Conservation (phyloP, 1,284 basidiomycete genomes). For the Cerrena zonata region DNA sequence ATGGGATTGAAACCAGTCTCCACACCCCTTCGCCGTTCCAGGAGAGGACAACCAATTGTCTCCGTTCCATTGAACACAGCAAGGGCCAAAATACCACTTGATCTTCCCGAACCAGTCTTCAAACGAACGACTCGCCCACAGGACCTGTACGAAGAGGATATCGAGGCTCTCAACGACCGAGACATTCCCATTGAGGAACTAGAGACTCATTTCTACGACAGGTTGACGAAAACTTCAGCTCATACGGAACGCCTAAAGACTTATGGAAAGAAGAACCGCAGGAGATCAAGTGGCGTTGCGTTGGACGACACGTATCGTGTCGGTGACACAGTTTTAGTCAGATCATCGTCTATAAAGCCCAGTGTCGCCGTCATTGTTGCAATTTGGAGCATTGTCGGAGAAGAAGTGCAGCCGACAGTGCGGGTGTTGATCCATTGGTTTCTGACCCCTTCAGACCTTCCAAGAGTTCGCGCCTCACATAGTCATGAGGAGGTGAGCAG, state of each 20-base stretch:
- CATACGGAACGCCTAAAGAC: constrained; percentile 7
- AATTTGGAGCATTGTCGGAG: constrained; percentile 51
- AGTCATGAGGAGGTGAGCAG: constrained; percentile 48
- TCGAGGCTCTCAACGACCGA: constrained; percentile 6
- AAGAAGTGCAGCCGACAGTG: constrained; percentile 32
- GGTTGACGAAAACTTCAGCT: constrained; percentile 6
- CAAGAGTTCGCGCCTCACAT: constrained; percentile 49
- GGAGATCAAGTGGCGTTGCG: not conserved
- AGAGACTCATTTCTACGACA: constrained; percentile 22
- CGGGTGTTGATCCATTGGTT: constrained; percentile 68
- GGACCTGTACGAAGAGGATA: constrained; percentile 21
- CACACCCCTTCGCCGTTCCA: constrained; percentile 23
- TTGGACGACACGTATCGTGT: constrained; percentile 36
- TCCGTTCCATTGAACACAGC: constrained; percentile 7
- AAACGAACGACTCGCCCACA: constrained; percentile 14
- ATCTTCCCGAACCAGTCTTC: constrained; percentile 14
- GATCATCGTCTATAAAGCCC: constrained; percentile 44
- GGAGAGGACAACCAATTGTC: constrained; percentile 26
- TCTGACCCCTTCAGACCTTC: constrained; percentile 54
- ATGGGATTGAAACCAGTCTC: not conserved
- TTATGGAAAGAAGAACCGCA: constrained; percentile 15
- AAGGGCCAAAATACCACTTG: constrained; percentile 4
- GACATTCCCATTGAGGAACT: constrained; percentile 8
- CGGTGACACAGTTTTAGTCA: constrained; percentile 63
- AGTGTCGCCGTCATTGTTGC: constrained; percentile 62